These are phyloP conservation scores for Dalbergia cochinchinensis DNA, from an alignment of 306 rosid species.

Conservation along the genomic window DNA sequence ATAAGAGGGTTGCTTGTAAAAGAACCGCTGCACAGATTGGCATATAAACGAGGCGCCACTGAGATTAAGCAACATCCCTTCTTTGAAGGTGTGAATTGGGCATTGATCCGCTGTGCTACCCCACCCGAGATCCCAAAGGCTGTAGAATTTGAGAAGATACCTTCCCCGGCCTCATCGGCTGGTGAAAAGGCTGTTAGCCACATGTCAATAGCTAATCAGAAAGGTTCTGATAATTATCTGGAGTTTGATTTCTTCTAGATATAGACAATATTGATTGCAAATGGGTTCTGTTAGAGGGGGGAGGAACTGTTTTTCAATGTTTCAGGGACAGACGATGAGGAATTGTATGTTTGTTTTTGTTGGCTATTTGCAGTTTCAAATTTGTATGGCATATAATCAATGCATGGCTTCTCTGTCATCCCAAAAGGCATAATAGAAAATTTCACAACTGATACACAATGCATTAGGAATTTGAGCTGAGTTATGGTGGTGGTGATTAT, in stretches of 20 bases:
- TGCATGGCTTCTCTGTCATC: conserved; percentile 66
- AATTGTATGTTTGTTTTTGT: conserved; percentile 69
- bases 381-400: conserved; percentile 69
- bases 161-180: conserved; percentile 72
- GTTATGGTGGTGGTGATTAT: conserved; percentile 33
- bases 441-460: conserved; percentile 27
- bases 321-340: conserved; percentile 63
- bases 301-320: conserved; percentile 63
- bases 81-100: conserved; percentile 99
- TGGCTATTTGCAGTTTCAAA: conserved; percentile 63
- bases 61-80: conserved; percentile 96
- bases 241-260: conserved; percentile 98
- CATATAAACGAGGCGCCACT: conserved; percentile 90
- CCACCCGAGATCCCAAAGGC: conserved; percentile 95
- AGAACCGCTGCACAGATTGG: conserved; percentile 94
- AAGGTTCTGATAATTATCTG: conserved; percentile 86
- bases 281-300: conserved; percentile 56
- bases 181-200: conserved; percentile 65
- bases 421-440: conserved; percentile 47
- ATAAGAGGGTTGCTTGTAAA: conserved; percentile 92
- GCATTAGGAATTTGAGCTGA: conserved; percentile 38
- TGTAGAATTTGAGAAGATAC: conserved; percentile 83
- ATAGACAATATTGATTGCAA: conserved; percentile 52
- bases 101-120: conserved; percentile 95
- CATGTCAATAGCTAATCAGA: conserved; percentile 67